Percentiles rank a stretch among this genome's conserved stretches.
phyloP scores from a whole-genome alignment of 2,329 filamentous ascomycete genomes.

The Apiospora phragmitis region DNA sequence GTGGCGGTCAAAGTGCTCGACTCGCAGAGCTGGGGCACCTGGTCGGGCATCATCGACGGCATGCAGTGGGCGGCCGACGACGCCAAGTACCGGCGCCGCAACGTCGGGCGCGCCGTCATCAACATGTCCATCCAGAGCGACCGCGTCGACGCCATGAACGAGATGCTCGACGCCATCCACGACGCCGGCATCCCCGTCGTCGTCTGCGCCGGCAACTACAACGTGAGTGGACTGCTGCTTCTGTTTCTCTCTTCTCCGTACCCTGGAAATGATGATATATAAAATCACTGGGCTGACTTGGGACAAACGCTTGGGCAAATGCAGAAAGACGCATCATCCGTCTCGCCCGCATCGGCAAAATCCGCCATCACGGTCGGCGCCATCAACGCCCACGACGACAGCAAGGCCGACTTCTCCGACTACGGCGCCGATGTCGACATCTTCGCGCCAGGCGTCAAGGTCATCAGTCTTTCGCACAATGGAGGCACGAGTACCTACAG shows the following conservation, averaged over 20 bases:
- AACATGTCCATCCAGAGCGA: slow-evolving; percentile 27
- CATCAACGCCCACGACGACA: slow-evolving; percentile 14
- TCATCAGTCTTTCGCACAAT: slow-evolving; percentile 6
- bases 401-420: slow-evolving; percentile 20
- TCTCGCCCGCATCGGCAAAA: slow-evolving; percentile 20
- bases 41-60: slow-evolving; percentile 35
- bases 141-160: slow-evolving; percentile 16
- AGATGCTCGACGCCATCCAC: slow-evolving; percentile 16
- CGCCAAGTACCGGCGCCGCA: slow-evolving; percentile 17
- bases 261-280: slow-evolving; percentile 15
- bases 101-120: slow-evolving; percentile 19
- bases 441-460: slow-evolving; percentile 19
- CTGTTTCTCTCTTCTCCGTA: no score
- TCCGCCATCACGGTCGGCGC: slow-evolving; percentile 24
- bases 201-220: slow-evolving; percentile 23
- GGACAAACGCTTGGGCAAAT: not conserved
- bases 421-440: slow-evolving; percentile 20
- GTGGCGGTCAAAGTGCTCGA: slow-evolving; percentile 40
- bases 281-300: not conserved
- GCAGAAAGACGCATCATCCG: not conserved
- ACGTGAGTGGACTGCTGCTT: slow-evolving; percentile 17
- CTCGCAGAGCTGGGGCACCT: slow-evolving; percentile 27
- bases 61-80: slow-evolving; percentile 27
- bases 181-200: slow-evolving; percentile 20
- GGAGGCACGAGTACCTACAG: not conserved